Evolutionary conservation across 2,329 filamentous ascomycete genomes (phyloP).

Genomic region (Ophiostoma quercus): DNA sequence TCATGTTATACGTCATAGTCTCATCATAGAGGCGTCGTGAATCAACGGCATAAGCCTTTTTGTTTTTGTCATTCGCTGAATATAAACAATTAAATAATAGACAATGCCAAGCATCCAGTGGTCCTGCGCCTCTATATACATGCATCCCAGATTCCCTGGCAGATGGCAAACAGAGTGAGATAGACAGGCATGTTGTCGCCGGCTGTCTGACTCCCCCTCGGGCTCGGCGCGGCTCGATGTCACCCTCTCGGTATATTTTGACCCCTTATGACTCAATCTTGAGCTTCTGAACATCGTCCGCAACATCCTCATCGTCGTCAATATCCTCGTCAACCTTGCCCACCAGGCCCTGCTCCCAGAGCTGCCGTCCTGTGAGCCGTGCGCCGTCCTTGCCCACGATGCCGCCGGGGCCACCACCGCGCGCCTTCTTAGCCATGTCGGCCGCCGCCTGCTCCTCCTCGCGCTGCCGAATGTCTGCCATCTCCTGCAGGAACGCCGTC

Average conservation of each 20-base stretch:
- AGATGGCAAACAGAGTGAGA: not conserved
- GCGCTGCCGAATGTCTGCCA: constrained; percentile 64
- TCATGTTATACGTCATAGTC: no score
- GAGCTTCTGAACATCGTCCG: constrained; percentile 63
- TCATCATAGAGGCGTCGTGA: not conserved
- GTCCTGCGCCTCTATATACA: not conserved
- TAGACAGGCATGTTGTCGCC: not conserved
- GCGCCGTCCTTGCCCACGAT: constrained; percentile 70
- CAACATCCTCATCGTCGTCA: constrained; percentile 60
- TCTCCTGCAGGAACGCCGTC: constrained; percentile 69
- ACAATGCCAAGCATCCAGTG: not conserved
- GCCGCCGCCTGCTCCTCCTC: constrained; percentile 74
- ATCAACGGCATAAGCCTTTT: not conserved
- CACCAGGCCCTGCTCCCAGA: constrained; percentile 71
- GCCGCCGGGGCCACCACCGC: constrained; percentile 16
- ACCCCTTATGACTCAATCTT: constrained; percentile 52
- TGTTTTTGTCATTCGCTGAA: not conserved
- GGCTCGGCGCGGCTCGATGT: no score
- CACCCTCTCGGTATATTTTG: not conserved
- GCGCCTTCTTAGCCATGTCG: constrained; percentile 63
- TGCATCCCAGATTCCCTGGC: not conserved
- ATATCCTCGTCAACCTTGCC: constrained; percentile 63
- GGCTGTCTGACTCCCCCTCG: not conserved
- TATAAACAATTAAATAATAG: not conserved
- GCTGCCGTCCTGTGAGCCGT: constrained; percentile 65